phyloP scores from a whole-genome alignment of 108 stramenopile species.

The Nitzschia sp. region DNA sequence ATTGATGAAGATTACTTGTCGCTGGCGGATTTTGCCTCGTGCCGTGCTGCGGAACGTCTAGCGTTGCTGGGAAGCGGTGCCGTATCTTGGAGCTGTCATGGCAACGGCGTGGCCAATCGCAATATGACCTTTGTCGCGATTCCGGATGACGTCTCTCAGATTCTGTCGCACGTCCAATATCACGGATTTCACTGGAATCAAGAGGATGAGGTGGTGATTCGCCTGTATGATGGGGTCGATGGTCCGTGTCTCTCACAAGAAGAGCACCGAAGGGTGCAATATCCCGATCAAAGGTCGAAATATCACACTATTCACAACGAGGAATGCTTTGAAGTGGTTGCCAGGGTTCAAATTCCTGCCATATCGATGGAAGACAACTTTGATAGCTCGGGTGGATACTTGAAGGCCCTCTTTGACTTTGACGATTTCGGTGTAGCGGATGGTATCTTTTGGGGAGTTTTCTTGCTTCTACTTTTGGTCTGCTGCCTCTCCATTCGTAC shows the following conservation, averaged over 20 bases:
- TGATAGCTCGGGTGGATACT: neutral
- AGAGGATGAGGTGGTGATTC: slow-evolving; percentile 17
- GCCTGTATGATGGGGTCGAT: slow-evolving; percentile 28
- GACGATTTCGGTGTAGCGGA: slow-evolving; percentile 12
- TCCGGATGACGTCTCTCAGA: slow-evolving; percentile 20
- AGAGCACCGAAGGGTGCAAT: slow-evolving; percentile 6
- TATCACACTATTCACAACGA: slow-evolving; percentile 15
- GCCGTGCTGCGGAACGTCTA: neutral
- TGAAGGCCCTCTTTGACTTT: slow-evolving; percentile 14
- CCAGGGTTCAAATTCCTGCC: slow-evolving; percentile 22
- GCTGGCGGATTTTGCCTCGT: slow-evolving; percentile 12
- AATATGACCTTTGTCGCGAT: slow-evolving; percentile 40
- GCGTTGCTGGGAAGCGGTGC: neutral
- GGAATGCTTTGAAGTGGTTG: slow-evolving; percentile 23
- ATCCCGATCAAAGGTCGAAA: neutral
- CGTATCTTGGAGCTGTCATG: slow-evolving; percentile 25
- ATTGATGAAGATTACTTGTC: slow-evolving; percentile 8
- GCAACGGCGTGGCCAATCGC: slow-evolving; percentile 16
- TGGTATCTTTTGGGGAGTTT: slow-evolving; percentile 16
- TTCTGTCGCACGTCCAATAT: slow-evolving; percentile 27
- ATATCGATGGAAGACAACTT: neutral
- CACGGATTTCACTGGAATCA: slow-evolving; percentile 34
- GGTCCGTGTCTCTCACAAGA: slow-evolving; percentile 18
- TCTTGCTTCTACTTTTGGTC: neutral
- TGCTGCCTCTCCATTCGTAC: neutral